Evolutionary conservation across 225 moss, liverwort and hornwort species (phyloP).

Genomic region (Climacium dendroides): DNA sequence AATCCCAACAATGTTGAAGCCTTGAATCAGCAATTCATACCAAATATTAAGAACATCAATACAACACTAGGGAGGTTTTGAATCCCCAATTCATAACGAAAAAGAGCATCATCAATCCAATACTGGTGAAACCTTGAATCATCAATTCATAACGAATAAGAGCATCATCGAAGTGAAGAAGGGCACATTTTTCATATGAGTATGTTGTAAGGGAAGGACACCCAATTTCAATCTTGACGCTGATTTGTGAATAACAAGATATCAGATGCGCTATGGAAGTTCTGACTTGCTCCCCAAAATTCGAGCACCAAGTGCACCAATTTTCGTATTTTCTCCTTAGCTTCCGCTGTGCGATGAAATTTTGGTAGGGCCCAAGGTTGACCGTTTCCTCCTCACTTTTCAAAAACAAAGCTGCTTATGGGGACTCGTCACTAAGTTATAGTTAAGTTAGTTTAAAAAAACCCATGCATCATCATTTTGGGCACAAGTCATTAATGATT

Average conservation of each 20-base stretch:
- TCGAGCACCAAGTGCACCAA: too few relatives aligned
- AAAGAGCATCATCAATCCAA: neutral
- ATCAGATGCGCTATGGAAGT: neutral
- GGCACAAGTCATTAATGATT: too few relatives aligned
- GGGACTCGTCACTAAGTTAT: too few relatives aligned
- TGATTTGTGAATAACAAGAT: neutral
- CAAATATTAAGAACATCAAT: neutral
- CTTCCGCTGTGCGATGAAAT: too few relatives aligned
- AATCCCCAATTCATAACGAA: neutral
- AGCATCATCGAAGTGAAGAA: too few relatives aligned
- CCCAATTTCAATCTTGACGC: neutral
- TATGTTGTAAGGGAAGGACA: neutral
- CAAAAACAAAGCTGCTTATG: too few relatives aligned
- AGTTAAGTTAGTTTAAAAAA: too few relatives aligned
- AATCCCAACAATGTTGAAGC: neutral
- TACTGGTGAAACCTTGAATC: neutral
- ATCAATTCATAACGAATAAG: neutral
- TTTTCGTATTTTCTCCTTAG: too few relatives aligned
- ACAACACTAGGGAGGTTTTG: rapidly evolving
- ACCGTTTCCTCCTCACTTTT: too few relatives aligned
- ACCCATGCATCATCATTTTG: too few relatives aligned
- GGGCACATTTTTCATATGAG: neutral
- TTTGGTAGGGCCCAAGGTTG: too few relatives aligned
- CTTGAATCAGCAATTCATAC: neutral
- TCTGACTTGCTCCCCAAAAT: rapidly evolving